Evolutionary conservation across 345 rosid species (phyloP).

Genomic region (Syzygium jambos): DNA sequence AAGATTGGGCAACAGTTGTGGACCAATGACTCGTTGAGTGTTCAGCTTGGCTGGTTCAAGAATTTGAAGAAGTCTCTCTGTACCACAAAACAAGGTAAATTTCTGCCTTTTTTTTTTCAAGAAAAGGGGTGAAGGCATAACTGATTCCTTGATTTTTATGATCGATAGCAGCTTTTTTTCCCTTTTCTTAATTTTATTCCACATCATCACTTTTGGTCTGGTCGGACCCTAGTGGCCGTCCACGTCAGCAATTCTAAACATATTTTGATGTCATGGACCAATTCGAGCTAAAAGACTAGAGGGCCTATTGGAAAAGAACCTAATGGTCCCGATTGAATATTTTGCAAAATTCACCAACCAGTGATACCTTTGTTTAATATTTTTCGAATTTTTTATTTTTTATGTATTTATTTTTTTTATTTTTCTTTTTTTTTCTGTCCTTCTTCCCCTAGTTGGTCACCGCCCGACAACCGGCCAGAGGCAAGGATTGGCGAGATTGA

Average conservation of each 20-base stretch:
- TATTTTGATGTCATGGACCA: background rate
- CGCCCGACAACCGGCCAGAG: too few relatives aligned
- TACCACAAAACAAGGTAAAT: conserved; percentile 23
- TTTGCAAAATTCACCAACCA: background rate
- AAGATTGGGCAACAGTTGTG: conserved; percentile 16
- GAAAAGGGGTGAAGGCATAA: background rate
- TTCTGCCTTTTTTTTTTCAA: background rate
- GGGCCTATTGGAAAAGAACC: background rate
- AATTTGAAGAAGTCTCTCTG: conserved; percentile 42
- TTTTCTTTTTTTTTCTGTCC: too few relatives aligned
- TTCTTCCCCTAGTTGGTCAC: too few relatives aligned
- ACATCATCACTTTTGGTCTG: background rate
- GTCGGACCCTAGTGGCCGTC: background rate
- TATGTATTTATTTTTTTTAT: too few relatives aligned
- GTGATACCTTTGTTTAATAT: background rate
- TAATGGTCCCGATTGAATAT: background rate
- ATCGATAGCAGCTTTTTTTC: background rate
- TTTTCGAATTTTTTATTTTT: too few relatives aligned
- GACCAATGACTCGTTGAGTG: conserved; percentile 33
- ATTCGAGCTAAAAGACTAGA: background rate
- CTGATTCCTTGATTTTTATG: background rate
- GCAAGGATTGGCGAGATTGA: too few relatives aligned
- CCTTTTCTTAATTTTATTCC: background rate
- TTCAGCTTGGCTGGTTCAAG: conserved; percentile 53
- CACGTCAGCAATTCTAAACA: background rate